Base-by-base conservation (phyloP, 148 eudicot species). In the Cornus suecica region DNA sequence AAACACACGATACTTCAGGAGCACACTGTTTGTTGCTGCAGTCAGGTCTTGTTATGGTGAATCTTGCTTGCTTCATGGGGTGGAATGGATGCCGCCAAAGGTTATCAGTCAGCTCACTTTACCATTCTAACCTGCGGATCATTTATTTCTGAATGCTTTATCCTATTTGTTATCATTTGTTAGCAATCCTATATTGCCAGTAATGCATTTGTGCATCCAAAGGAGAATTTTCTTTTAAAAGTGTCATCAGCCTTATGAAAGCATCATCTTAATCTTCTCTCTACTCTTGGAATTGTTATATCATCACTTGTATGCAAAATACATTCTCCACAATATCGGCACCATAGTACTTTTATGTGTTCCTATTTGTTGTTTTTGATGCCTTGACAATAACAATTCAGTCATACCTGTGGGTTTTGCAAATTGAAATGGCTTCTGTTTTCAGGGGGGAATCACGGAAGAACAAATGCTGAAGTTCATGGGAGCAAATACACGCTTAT, bases 71-170 rank as follows among this genome's bases (percentile, higher is more conserved):
- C 99, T 94, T 77, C 99, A 94, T 82, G 99, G 99, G 56, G 92
- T 87, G 56, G 99, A 94, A 69, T 94, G 99, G 99, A 94, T 94
- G 99, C 97, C 99, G n/a, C 99, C 99, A 73, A 94, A 94, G 97
- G 99, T 92, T 65, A 64, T 69, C 67, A 10, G 42, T 69, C 63
- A 67, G 48, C 56, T 62, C 71, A 8, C 69, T 51, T 67, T 72
- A 25, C 66, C 66, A 60, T 18, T 75, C 18, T 72, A 37, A 61
- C 60, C 34, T 74, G 34, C 45, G 62, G 22, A 52, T 25, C 69
- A 42, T 32, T 25, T 26, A 32, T 14, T 54, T 20, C 31, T 78
- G n/a, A 20, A 23, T 34, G 41, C 74, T 31, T 72, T 27, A 32
- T 41, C 25, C 0, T 37, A 26, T 18, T 10, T 60, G 16, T 60